Conservation (phyloP, 2,329 filamentous ascomycete genomes). For the Apiospora hydei region DNA sequence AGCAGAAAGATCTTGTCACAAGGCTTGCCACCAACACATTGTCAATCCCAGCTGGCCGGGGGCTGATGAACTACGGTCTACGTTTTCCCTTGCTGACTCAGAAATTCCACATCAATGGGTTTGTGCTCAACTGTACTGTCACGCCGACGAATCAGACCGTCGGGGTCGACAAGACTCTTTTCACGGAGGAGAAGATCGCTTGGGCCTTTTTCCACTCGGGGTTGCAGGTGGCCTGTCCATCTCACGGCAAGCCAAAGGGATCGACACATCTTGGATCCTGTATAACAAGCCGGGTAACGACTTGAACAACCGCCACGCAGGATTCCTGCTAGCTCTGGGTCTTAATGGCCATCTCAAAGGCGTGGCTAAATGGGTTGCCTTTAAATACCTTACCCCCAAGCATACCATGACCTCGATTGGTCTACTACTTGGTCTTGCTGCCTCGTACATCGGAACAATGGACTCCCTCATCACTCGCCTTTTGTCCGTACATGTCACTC, state of each 20-base stretch:
- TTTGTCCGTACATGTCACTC: slow-evolving; percentile 92
- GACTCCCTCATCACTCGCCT: slow-evolving; percentile 92
- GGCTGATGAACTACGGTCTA: slow-evolving; percentile 86
- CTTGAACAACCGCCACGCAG: slow-evolving; percentile 93
- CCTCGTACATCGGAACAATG: slow-evolving; percentile 96
- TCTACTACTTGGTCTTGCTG: slow-evolving; percentile 88
- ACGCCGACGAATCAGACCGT: slow-evolving; percentile 92
- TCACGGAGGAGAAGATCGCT: slow-evolving; percentile 95
- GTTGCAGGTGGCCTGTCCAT: slow-evolving; percentile 93
- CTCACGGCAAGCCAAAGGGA: slow-evolving; percentile 86
- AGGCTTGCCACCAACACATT: slow-evolving; percentile 86
- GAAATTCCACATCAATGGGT: slow-evolving; percentile 87
- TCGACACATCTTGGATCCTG: slow-evolving; percentile 98
- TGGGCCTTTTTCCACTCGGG: slow-evolving; percentile 98
- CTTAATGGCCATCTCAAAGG: slow-evolving; percentile 94
- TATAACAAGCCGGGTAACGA: slow-evolving; percentile 93
- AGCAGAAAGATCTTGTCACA: slow-evolving; percentile 89
- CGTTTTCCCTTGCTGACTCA: slow-evolving; percentile 91
- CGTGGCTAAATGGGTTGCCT: slow-evolving; percentile 96
- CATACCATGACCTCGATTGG: slow-evolving; percentile 99
- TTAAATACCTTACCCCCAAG: slow-evolving; percentile 98
- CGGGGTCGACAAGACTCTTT: slow-evolving; percentile 85
- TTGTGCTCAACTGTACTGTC: slow-evolving; percentile 90
- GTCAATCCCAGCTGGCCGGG: slow-evolving; percentile 86
- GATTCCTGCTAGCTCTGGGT: slow-evolving; percentile 88